Percentiles rank a stretch among this genome's conserved stretches.
These are phyloP conservation scores for Jaapia argillacea DNA, from an alignment of 768 basidiomycete genomes.

Conservation along the genomic window DNA sequence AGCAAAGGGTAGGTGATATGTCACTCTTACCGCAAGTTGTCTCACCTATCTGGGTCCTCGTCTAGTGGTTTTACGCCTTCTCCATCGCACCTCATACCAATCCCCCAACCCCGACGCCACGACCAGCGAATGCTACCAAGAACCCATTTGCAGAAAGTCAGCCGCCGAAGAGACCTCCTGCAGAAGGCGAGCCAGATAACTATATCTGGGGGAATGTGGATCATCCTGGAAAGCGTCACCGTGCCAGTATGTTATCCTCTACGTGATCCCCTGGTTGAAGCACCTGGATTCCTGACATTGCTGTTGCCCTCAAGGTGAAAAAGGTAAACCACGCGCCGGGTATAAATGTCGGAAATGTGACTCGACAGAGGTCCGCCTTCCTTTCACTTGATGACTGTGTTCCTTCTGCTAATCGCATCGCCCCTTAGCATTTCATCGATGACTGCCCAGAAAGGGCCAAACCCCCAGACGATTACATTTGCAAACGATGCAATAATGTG, in stretches of 20 bases:
- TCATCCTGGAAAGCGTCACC: conserved; percentile 46
- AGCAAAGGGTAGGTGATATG: conserved; percentile 60
- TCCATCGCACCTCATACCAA: conserved; percentile 53
- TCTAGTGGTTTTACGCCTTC: conserved; percentile 99
- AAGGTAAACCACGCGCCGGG: conserved; percentile 53
- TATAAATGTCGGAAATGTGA: conserved; percentile 76
- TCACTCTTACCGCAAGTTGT: background rate
- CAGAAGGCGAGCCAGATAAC: conserved; percentile 42
- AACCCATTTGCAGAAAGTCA: conserved; percentile 54
- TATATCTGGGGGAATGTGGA: conserved; percentile 61
- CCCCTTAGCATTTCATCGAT: conserved; percentile 58
- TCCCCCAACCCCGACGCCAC: conserved; percentile 23
- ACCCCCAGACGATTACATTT: conserved; percentile 80
- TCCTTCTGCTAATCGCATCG: no score
- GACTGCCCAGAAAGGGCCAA: conserved; percentile 66
- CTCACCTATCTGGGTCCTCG: conserved; percentile 4
- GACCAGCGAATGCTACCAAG: conserved; percentile 53
- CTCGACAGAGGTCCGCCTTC: conserved; percentile 53
- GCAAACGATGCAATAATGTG: conserved; percentile 75
- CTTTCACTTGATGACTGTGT: no score
- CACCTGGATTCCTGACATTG: background rate
- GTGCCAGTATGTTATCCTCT: conserved; percentile 34
- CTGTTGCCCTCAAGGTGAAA: background rate
- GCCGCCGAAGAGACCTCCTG: conserved; percentile 41
- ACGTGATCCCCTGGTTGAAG: no score